Base-by-base conservation (phyloP, 1,284 basidiomycete genomes). In the Golubevia pallescens region DNA sequence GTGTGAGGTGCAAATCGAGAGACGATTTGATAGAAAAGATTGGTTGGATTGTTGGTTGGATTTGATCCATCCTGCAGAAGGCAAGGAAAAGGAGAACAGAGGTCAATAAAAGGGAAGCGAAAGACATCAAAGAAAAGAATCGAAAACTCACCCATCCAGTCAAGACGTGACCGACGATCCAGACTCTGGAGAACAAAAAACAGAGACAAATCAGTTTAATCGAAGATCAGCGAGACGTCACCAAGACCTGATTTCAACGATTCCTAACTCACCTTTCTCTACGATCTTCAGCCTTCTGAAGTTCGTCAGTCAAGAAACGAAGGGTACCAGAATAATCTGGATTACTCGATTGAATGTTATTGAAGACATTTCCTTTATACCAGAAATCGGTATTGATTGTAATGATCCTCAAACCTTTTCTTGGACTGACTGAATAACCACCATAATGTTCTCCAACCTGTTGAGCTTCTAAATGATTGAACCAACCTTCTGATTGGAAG, bases 101-200 rank as follows among this genome's bases (percentile, higher is more conserved):
- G 60, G 42, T 32, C 23, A 63, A 2, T 34, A 20, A 2, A 8
- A 4, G 34, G 51, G 8, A 16, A 77, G 73, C 69, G 32, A 69
- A 68, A 13, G 66, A 67, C 23, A n/a, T 1, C 19, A 55, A 68
- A 20, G 59, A 60, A 21, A 54, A 20, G n/a, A 63, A 48, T 21
- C n/a, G n/a, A n/a, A n/a, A n/a, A n/a, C 91, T 92, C 73, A 92
- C 91, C 86, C 92, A 93, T 19, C 92, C 93, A 19, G 88, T 88
- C 6, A 91, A 82, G 32, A 93, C 92, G 80, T 93, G 92, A 0
- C 92, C 92, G 0, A 93, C 86, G 67, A 93, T 92, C 91, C 91
- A 93, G 0, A 90, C 93, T 92, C 68, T 59, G 34, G 14, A 16
- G 28, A 56, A 57, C 24, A n/a, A 67, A 55, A 16, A 6, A 38